Evolutionary conservation across 2,329 filamentous ascomycete species (phyloP).

Genomic region (Laburnicola sp.): DNA sequence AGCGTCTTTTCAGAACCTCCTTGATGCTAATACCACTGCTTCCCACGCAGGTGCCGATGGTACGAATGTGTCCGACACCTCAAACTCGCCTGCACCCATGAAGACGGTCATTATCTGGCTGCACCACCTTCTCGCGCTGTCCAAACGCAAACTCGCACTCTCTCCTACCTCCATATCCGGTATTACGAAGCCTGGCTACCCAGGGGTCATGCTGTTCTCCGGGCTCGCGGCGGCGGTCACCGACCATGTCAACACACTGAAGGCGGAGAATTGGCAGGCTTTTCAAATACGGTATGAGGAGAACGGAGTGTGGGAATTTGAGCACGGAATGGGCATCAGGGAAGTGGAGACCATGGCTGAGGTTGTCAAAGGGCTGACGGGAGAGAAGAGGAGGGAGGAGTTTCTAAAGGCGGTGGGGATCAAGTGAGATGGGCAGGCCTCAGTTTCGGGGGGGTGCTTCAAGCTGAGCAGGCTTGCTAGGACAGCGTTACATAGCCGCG

Average conservation of each 20-base stretch:
- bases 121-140: slow-evolving; percentile 51
- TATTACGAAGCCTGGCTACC: slow-evolving; percentile 53
- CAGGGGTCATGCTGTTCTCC: slow-evolving; percentile 50
- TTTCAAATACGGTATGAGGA: slow-evolving; percentile 51
- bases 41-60: background rate
- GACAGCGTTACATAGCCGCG: background rate
- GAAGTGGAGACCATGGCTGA: slow-evolving; percentile 53
- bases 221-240: slow-evolving; percentile 44
- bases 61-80: background rate
- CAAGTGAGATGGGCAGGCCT: slow-evolving; percentile 25
- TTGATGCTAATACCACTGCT: slow-evolving; percentile 11
- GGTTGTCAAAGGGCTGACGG: slow-evolving; percentile 42
- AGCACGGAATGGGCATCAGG: slow-evolving; percentile 44
- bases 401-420: slow-evolving; percentile 43
- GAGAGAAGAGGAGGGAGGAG: slow-evolving; percentile 26
- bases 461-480: background rate
- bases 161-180: slow-evolving; percentile 45
- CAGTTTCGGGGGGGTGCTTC: background rate
- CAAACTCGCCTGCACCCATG: slow-evolving; percentile 4
- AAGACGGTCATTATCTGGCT: slow-evolving; percentile 52
- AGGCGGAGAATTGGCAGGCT: slow-evolving; percentile 51
- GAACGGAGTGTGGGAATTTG: slow-evolving; percentile 45
- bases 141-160: slow-evolving; percentile 51
- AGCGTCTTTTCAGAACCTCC: slow-evolving; percentile 41
- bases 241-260: slow-evolving; percentile 49